Base-by-base conservation (phyloP, 495 filamentous ascomycete genomes). In the Cercophora samala region DNA sequence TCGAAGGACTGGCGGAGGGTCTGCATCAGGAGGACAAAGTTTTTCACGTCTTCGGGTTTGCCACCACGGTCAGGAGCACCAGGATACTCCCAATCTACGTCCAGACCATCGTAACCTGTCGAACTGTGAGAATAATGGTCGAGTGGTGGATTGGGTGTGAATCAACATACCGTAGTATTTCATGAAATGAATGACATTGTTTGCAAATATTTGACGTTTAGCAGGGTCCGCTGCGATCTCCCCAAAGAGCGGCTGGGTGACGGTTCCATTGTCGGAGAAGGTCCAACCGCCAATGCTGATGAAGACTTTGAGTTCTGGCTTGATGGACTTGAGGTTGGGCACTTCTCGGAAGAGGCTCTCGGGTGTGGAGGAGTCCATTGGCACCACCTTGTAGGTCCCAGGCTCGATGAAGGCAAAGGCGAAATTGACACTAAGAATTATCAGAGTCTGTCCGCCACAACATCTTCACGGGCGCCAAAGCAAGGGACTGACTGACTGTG, bases 71-170 rank as follows among this genome's bases (percentile, higher is more conserved):
- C 80, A 8, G 54, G 25, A 2, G 78, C 74, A 0, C 53, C 78
- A 0, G 83, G 83, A 69, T 85, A 86, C 32, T 85, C 71, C 73
- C 86, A 88, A 69, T 87, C 86, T 15, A 88, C 58, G 67, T 89
- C 86, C 1, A 87, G 72, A 1, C 87, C 88, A 62, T 68, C 70
- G 32, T 68, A 72, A 18, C 61, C 71, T n/a, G n/a, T n/a, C n/a
- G n/a, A n/a, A n/a, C n/a, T n/a, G n/a, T n/a, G n/a, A n/a, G n/a
- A n/a, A n/a, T n/a, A n/a, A n/a, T n/a, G n/a, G n/a, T n/a, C n/a
- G n/a, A n/a, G n/a, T n/a, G n/a, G n/a, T n/a, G n/a, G n/a, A n/a
- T n/a, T n/a, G n/a, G n/a, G n/a, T n/a, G n/a, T n/a, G n/a, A n/a
- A n/a, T n/a, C n/a, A n/a, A n/a, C n/a, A n/a, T n/a, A n/a, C n/a